A percentile compares a stretch with the other conserved stretches of the same genome.
Conservation (phyloP, 805 yeast genomes). For the Grigorovia transvaalensis region DNA sequence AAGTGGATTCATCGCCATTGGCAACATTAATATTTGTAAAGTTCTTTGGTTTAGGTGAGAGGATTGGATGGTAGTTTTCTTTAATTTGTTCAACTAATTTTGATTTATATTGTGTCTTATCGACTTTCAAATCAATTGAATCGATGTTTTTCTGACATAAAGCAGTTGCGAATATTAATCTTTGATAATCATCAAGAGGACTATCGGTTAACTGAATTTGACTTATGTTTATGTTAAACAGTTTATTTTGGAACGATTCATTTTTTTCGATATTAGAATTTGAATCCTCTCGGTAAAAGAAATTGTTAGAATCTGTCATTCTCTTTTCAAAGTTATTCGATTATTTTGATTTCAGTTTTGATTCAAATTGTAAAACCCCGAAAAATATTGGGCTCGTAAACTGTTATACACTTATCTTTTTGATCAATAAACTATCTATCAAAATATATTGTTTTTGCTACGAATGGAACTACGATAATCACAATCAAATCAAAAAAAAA, state of each 20-base stretch:
- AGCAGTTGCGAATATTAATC: not conserved
- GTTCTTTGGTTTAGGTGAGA: not conserved
- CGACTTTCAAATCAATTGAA: not conserved
- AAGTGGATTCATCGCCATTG: not conserved
- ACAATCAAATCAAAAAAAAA: too few relatives aligned
- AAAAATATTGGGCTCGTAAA: too few relatives aligned
- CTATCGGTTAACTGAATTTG: conserved; percentile 1
- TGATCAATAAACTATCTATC: too few relatives aligned
- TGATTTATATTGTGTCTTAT: not conserved
- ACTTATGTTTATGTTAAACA: not conserved
- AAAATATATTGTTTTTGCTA: too few relatives aligned
- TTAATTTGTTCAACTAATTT: not conserved
- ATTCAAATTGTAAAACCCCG: not conserved
- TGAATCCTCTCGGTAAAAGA: not conserved
- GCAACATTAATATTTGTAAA: not conserved
- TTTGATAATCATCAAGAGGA: conserved; percentile 1
- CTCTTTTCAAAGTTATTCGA: too few relatives aligned
- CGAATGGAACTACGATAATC: too few relatives aligned
- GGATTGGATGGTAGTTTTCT: not conserved
- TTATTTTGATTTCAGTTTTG: not conserved
- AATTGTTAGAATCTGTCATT: not conserved
- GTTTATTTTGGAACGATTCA: not conserved
- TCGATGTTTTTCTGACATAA: not conserved
- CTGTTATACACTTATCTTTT: too few relatives aligned
- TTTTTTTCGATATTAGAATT: not conserved